Evolutionary conservation across 177 flowering plant species (phyloP), one percentile per base, ranked within the genome.

Genomic region (Vitis hybrid): DNA sequence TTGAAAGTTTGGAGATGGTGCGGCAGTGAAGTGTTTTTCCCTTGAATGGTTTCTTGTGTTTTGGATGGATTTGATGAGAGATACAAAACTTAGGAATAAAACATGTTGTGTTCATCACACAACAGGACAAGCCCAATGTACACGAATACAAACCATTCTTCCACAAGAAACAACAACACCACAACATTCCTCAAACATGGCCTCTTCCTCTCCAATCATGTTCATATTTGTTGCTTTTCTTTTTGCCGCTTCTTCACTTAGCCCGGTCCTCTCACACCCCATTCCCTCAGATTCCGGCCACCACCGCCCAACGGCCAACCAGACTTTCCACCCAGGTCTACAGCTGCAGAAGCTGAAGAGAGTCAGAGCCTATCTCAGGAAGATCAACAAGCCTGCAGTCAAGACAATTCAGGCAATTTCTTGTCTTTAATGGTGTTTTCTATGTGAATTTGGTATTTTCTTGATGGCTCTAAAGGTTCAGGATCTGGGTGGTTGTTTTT

Each of bases 371-470:
- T 73, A 77, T 66, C 76, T 88, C n/a, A 85, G 65, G 76, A 89
- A 71, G 77, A 82, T 86, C 84, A 90, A 85, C 84, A 90, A 84
- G 80, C 92, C 92, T 67, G 76, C 88, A 8, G 80, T 84, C 75
- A 84, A 83, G 79, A 82, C 90, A 65, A 88, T 90, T 82, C 82
- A 82, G 90, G 94, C 78, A 84, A 55, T 55, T 64, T 64, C 24
- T 64, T 76, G 44, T 49, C 28, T 64, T 72, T 19, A 20, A 11
- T 55, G 33, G n/a, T 44, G 20, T 51, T 18, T 62, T 14, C 18
- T 11, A 10, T 3, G 8, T 9, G 4, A 52, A 14, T 69, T 49
- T 54, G 33, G 31, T 22, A 9, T n/a, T 18, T 53, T 13, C 19
- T 28, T 67, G 59, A 31, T 33, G 61, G 11, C n/a, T 75, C 19